Conservation (phyloP, 495 filamentous ascomycete genomes). For the Neurospora sp. region DNA sequence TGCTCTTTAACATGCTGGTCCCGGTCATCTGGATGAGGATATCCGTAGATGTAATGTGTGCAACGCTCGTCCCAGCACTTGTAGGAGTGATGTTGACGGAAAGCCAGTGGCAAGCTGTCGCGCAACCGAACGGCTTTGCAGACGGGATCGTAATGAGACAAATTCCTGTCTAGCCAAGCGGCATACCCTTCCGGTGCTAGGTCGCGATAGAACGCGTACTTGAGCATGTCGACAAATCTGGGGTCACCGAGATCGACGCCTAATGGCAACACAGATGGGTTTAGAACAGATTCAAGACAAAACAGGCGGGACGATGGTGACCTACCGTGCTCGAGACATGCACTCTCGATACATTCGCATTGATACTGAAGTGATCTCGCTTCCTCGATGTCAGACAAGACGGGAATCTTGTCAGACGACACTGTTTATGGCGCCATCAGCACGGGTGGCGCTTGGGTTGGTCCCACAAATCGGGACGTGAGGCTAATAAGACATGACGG, state of each 20-base stretch:
- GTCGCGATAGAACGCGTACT: slow-evolving; percentile 26
- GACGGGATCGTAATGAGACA: slow-evolving; percentile 35
- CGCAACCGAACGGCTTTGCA: slow-evolving; percentile 30
- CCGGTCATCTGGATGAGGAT: slow-evolving; percentile 33
- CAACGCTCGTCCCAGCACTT: slow-evolving; percentile 42
- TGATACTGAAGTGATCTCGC: slow-evolving; percentile 37
- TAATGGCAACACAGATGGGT: slow-evolving; percentile 12
- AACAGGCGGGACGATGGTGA: slow-evolving; percentile 3
- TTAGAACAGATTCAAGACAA: slow-evolving; percentile 3
- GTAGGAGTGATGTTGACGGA: slow-evolving; percentile 31
- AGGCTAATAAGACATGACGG: not conserved
- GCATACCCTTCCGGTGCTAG: slow-evolving; percentile 34
- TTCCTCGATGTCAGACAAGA: slow-evolving; percentile 40
- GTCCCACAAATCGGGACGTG: not conserved
- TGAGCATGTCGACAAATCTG: slow-evolving; percentile 31
- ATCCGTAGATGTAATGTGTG: slow-evolving; percentile 43
- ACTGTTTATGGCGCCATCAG: slow-evolving; percentile 28
- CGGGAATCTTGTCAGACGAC: slow-evolving; percentile 29
- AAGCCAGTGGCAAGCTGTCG: slow-evolving; percentile 30
- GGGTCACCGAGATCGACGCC: slow-evolving; percentile 35
- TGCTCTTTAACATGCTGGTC: slow-evolving; percentile 38
- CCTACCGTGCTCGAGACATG: slow-evolving; percentile 39
- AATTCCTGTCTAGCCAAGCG: slow-evolving; percentile 36
- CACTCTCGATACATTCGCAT: slow-evolving; percentile 41
- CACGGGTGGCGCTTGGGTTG: slow-evolving; percentile 6